phyloP scores from a whole-genome alignment of 495 filamentous ascomycete genomes.

The Lophiotrema nucula region DNA sequence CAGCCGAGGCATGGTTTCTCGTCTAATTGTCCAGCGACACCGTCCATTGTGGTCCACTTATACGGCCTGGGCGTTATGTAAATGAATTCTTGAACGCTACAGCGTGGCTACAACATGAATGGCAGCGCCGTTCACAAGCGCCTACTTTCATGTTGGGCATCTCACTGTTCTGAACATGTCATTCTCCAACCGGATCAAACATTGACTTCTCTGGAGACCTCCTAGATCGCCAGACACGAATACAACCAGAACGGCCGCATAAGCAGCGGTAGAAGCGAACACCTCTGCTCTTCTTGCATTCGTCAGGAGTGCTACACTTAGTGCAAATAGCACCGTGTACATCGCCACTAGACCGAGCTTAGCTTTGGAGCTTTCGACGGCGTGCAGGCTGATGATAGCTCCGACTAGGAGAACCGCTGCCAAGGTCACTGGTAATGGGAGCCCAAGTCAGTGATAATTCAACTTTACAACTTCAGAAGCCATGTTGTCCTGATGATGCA shows the following conservation, averaged over 20 bases:
- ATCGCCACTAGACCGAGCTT: constrained; percentile 14
- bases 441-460: too few relatives aligned
- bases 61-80: too few relatives aligned
- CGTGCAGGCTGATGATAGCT: constrained; percentile 13
- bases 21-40: neutral
- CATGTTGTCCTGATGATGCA: too few relatives aligned
- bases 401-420: constrained; percentile 10
- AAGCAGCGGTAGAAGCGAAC: constrained; percentile 19
- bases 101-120: neutral
- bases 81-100: neutral
- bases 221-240: constrained; percentile 18
- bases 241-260: constrained; percentile 16
- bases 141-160: neutral
- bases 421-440: too few relatives aligned
- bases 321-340: constrained; percentile 15
- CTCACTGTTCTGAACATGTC: constrained; percentile 5
- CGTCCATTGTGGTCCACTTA: too few relatives aligned
- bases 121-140: neutral
- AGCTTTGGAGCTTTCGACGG: constrained; percentile 1
- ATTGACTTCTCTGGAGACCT: neutral
- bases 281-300: constrained; percentile 15
- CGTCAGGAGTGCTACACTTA: constrained; percentile 12
- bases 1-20: too few relatives aligned
- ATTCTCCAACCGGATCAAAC: constrained; percentile 12
- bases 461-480: too few relatives aligned